These are phyloP conservation scores for Triangularia verruculosa DNA, from an alignment of 2,329 filamentous ascomycete genomes.

Conservation along the genomic window DNA sequence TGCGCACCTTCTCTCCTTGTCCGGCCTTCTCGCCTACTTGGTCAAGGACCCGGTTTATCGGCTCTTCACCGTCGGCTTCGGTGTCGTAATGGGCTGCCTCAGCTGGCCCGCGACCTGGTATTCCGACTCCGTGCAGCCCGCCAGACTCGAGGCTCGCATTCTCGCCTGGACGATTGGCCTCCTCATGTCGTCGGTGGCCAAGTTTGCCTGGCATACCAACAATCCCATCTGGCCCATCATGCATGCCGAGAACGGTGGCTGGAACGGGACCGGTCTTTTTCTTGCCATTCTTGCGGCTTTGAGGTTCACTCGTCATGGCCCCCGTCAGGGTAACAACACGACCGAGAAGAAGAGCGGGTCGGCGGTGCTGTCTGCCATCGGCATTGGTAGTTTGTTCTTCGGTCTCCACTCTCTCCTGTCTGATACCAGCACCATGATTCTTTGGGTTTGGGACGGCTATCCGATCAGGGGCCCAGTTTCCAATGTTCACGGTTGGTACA, in stretches of 20 bases:
- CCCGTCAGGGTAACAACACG: constrained; percentile 41
- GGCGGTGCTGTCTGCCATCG: constrained; percentile 67
- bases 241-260: constrained; percentile 84
- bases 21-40: constrained; percentile 76
- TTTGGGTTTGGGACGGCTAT: constrained; percentile 97
- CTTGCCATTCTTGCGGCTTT: constrained; percentile 74
- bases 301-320: constrained; percentile 67
- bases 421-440: constrained; percentile 97
- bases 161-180: constrained; percentile 79
- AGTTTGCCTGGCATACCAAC: constrained; percentile 91
- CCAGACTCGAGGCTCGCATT: constrained; percentile 76
- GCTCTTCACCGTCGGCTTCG: constrained; percentile 77
- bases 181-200: constrained; percentile 80
- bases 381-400: constrained; percentile 82
- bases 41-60: constrained; percentile 69
- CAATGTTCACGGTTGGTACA: constrained; percentile 85
- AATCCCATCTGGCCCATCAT: constrained; percentile 97
- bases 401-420: constrained; percentile 88
- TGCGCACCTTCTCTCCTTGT: constrained; percentile 69
- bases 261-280: constrained; percentile 79
- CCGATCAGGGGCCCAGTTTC: constrained; percentile 84
- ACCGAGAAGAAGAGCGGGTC: constrained; percentile 57
- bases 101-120: constrained; percentile 82
- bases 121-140: constrained; percentile 70
- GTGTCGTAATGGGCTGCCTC: constrained; percentile 74